A percentile compares a stretch with the other conserved stretches of the same genome.
Conservation (phyloP, 768 basidiomycete species). For the Lactarius sanguifluus region DNA sequence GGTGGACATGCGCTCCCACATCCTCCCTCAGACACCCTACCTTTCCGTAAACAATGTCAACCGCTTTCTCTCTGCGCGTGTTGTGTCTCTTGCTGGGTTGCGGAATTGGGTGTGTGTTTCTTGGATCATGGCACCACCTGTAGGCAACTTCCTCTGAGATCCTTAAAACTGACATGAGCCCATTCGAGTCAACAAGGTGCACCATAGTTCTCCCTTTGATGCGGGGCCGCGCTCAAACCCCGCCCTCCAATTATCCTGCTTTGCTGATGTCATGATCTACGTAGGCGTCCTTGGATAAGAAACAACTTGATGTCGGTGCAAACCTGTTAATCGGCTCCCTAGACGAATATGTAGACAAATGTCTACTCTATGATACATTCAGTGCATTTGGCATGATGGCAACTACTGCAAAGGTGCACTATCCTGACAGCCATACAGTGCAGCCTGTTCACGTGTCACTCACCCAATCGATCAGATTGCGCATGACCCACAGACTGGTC, state of each 20-base stretch:
- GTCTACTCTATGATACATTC: constrained; percentile 91
- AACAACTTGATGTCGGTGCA: constrained; percentile 96
- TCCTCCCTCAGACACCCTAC: too few relatives aligned
- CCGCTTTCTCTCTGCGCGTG: too few relatives aligned
- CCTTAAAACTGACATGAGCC: constrained; percentile 47
- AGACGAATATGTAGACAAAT: constrained; percentile 94
- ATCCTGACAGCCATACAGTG: too few relatives aligned
- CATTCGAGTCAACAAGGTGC: constrained; percentile 96
- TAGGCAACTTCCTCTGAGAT: too few relatives aligned
- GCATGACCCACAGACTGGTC: constrained; percentile 81
- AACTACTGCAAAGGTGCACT: constrained; percentile 81
- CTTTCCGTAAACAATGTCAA: too few relatives aligned
- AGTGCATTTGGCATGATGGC: constrained; percentile 93
- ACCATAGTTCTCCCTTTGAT: constrained; percentile 33
- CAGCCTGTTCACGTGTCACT: constrained; percentile 11
- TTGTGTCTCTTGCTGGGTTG: too few relatives aligned
- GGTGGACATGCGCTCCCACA: too few relatives aligned
- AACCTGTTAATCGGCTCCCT: constrained; percentile 96
- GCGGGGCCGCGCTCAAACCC: constrained; percentile 15
- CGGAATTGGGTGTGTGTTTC: too few relatives aligned
- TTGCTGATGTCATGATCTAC: constrained; percentile 3
- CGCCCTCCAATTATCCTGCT: neutral
- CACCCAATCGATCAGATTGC: constrained; percentile 65
- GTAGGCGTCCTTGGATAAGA: constrained; percentile 96
- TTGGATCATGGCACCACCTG: too few relatives aligned